phyloP scores from a whole-genome alignment of 208 protist genomes.

The Crithidia thermophila region DNA sequence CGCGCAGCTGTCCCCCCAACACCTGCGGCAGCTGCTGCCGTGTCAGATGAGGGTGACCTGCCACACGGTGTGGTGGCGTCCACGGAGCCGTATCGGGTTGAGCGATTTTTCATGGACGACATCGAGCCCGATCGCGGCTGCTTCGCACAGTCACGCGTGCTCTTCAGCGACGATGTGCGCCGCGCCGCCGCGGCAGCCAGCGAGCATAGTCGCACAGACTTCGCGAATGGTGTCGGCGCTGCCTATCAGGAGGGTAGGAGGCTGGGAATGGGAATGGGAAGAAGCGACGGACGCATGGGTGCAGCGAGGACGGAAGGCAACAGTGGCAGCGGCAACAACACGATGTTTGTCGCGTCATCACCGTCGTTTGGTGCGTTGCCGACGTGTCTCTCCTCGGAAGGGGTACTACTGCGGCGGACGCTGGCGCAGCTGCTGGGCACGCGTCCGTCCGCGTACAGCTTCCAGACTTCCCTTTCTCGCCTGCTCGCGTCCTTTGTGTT shows the following conservation, averaged over 20 bases:
- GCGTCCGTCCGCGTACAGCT: constrained; percentile 12
- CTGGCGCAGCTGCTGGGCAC: constrained; percentile 26
- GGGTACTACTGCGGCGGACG: constrained; percentile 23
- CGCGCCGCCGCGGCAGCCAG: background rate
- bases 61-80: constrained; percentile 18
- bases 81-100: constrained; percentile 39
- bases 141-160: constrained; percentile 31
- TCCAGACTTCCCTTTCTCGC: constrained; percentile 33
- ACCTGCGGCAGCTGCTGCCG: background rate
- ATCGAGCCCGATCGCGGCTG: constrained; percentile 45
- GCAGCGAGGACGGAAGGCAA: background rate
- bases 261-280: background rate
- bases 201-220: background rate
- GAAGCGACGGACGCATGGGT: background rate
- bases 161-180: constrained; percentile 22
- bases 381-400: constrained; percentile 34
- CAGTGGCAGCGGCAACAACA: background rate
- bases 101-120: constrained; percentile 81
- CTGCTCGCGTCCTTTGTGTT: constrained; percentile 50
- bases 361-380: background rate
- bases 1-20: background rate
- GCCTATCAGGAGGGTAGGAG: background rate
- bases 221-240: background rate
- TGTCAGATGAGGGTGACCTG: background rate
- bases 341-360: background rate